Evolutionary conservation across 2,329 filamentous ascomycete genomes (phyloP), one percentile per base, ranked within the genome.

Genomic region (Acrocalymma vagum): DNA sequence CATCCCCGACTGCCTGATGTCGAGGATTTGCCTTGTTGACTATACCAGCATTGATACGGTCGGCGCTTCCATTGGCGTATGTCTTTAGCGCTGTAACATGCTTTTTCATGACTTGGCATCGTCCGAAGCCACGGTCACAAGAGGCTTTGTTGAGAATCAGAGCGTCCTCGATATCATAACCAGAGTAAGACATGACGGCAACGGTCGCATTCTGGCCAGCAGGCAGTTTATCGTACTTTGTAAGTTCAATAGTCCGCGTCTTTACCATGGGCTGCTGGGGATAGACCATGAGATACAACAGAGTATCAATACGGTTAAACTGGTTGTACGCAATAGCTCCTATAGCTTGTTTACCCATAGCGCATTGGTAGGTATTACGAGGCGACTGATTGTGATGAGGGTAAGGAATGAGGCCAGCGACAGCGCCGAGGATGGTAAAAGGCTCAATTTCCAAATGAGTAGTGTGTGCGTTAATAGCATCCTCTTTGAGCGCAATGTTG

Each of bases 271-370:
- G 94, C 58, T 95, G 86, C 66, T 99, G 95, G 6, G 94, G 94
- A 63, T 99, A 99, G 3, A 99, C 94, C 76, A 99, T 89, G 1
- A 96, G 88, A 67, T 96, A 97, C 6, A 99, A 82, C 11, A 99
- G 79, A 0, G 93, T 97, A 63, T 99, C 94, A 68, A 99, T 96
- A 41, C 94, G 86, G 60, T 93, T 89, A 74, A 96, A 96, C 70
- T 99, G 94, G 66, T 99, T 99, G 66, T 96, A 95, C 11, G 93
- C 94, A 65, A 99, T 97, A 22, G 93, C 92, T 22, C 94, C 94
- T 67, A 99, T 97, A 25, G 94, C 94, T 87, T 99, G 94, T 75
- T 99, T 99, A 82, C 94, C 94, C 94, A 99, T 99, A 73, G 94
- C 94, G 74, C 93, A 96, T 78, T 97, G 93, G 65, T 99, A 99